phyloP scores from a whole-genome alignment of 2,329 filamentous ascomycete species.

The Aspergillus quadrilineatus region DNA sequence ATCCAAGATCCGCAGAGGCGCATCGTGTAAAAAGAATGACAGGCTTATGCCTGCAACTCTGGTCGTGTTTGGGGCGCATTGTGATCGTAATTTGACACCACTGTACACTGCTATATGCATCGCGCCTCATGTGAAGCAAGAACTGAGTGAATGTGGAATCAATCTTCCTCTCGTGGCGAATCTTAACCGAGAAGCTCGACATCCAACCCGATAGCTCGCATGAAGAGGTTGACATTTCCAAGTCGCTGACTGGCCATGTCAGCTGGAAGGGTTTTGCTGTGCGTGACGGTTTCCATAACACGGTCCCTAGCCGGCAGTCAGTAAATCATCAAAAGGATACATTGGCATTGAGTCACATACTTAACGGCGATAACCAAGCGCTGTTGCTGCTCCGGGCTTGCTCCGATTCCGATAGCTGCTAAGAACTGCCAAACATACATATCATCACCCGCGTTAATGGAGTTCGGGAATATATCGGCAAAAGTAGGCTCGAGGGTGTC shows the following conservation, averaged over 20 bases:
- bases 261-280: constrained; percentile 83
- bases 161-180: background rate
- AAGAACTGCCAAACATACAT: constrained; percentile 98
- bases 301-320: constrained; percentile 60
- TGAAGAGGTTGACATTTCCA: constrained; percentile 94
- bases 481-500: constrained; percentile 81
- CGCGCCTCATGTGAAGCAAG: background rate
- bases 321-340: background rate
- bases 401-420: constrained; percentile 89
- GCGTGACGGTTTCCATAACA: constrained; percentile 89
- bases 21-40: no score
- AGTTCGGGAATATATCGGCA: constrained; percentile 82
- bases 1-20: no score
- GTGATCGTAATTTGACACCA: background rate
- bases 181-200: constrained; percentile 70
- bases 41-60: background rate
- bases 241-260: constrained; percentile 82
- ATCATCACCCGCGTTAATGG: constrained; percentile 87
- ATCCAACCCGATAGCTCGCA: constrained; percentile 97
- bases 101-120: background rate
- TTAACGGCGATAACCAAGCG: constrained; percentile 92
- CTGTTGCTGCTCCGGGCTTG: constrained; percentile 91
- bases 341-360: constrained; percentile 38
- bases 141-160: background rate
- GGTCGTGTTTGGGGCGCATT: background rate